phyloP scores from a whole-genome alignment of 2,329 filamentous ascomycete genomes.

The Helicocarpus griseus region DNA sequence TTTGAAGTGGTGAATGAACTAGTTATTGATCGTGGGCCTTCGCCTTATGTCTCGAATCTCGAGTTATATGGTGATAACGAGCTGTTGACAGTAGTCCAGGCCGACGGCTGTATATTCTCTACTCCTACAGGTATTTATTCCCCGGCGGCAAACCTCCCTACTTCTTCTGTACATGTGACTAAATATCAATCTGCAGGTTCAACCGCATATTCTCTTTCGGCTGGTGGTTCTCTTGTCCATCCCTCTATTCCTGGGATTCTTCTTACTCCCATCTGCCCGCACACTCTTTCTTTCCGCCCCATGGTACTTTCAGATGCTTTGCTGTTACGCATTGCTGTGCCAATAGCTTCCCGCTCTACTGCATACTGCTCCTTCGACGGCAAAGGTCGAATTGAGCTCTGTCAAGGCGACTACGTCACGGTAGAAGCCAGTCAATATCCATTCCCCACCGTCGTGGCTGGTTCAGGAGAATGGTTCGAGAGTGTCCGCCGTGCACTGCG shows the following conservation, averaged over 20 bases:
- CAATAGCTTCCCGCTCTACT: constrained; percentile 73
- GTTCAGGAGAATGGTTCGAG: constrained; percentile 90
- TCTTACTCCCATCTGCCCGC: constrained; percentile 92
- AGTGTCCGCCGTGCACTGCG: constrained; percentile 83
- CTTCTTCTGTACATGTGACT: neutral
- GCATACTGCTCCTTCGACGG: constrained; percentile 97
- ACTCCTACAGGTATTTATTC: constrained; percentile 64
- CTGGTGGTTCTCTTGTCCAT: constrained; percentile 89
- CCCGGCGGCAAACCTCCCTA: constrained; percentile 7
- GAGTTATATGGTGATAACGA: constrained; percentile 95
- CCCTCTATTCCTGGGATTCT: constrained; percentile 95
- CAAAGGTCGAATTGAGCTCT: constrained; percentile 87
- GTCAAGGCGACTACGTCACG: constrained; percentile 88
- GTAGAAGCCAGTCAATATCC: constrained; percentile 94
- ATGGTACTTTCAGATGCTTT: constrained; percentile 97
- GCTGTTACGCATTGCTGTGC: constrained; percentile 80
- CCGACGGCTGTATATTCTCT: constrained; percentile 94
- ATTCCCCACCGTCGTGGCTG: constrained; percentile 89
- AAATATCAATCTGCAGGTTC: constrained; percentile 41
- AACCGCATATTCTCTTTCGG: constrained; percentile 92
- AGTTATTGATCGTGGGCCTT: constrained; percentile 94
- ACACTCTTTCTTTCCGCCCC: constrained; percentile 90
- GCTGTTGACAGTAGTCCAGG: constrained; percentile 88
- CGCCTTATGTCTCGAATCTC: constrained; percentile 91
- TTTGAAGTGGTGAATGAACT: constrained; percentile 98